phyloP scores from a whole-genome alignment of 345 rosid genomes.

The Moricandia arvensis region DNA sequence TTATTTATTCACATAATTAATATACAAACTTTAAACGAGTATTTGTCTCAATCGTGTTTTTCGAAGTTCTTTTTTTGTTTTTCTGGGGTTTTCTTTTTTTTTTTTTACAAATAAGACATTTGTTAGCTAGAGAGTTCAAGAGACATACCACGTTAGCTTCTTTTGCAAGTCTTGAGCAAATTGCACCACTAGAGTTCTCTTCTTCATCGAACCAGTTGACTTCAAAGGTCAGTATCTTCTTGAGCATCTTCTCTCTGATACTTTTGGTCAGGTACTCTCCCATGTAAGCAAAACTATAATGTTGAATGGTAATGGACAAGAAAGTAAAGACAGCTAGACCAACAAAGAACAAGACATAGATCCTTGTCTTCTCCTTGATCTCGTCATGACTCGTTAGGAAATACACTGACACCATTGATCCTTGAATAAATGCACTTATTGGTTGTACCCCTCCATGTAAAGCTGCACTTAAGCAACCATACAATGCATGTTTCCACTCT shows the following conservation, averaged over 20 bases:
- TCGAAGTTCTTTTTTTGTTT: too few species aligned
- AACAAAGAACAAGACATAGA: constrained; percentile 41
- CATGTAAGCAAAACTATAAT: constrained; percentile 59
- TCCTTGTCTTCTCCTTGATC: constrained; percentile 47
- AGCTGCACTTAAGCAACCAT: constrained; percentile 51
- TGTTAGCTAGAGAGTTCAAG: not conserved
- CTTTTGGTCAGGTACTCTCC: constrained; percentile 64
- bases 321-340: constrained; percentile 48
- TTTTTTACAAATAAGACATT: too few species aligned
- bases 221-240: constrained; percentile 64
- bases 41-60: too few species aligned
- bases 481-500: too few species aligned
- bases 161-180: constrained; percentile 62
- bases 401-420: constrained; percentile 51
- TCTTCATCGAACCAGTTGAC: constrained; percentile 73
- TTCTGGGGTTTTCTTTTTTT: too few species aligned
- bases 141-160: constrained; percentile 57
- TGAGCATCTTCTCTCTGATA: constrained; percentile 59
- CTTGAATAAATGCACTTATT: constrained; percentile 40
- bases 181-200: constrained; percentile 59
- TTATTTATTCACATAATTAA: too few species aligned
- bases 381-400: constrained; percentile 43
- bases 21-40: too few species aligned
- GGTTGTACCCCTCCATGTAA: constrained; percentile 60
- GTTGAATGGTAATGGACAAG: constrained; percentile 45